Evolutionary conservation across 495 filamentous ascomycete genomes (phyloP), one percentile per base, ranked within the genome.

Genomic region (Usnea hakonensis): DNA sequence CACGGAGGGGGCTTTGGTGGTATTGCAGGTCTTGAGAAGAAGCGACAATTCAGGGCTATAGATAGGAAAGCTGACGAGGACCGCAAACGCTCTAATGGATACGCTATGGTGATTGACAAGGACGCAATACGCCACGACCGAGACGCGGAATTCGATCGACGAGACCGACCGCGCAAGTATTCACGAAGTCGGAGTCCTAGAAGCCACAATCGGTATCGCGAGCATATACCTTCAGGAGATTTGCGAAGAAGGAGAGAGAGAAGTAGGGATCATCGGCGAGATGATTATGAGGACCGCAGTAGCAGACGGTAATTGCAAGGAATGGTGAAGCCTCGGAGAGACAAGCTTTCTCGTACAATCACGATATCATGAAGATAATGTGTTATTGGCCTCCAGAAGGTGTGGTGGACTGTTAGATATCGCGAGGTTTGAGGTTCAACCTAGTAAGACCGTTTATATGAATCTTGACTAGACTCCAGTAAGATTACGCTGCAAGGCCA

Each of bases 1-100:
- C 78, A 82, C 60, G 80, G 78, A 64, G 93, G 93, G 40, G 91
- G 91, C 17, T 97, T 95, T 77, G 94, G 95, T 62, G 94, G 94
- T 57, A 87, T 96, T 23, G 83, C 83, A 41, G 82, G 85, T 63
- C 75, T 98, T 54, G 91, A 97, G 76, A 90, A 91, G 79, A 88
- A 90, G 76, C 82, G 88, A 55, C 91, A 97, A 65, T 98, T 97
- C 70, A 82, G 90, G 60, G 85, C 84, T 26, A 86, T 88, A 30
- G 83, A 87, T n/a, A 68, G 73, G 36, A 73, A 71, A 32, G 72
- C 65, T n/a, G 74, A 73, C 21, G 67, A 70, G n/a, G 74, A 76
- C 16, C 73, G 67, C n/a, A 70, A 68, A 40, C 67, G 72, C 32
- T 71, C 69, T 28, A 75, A 82, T 52, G 75, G 81, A 17, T 91